Percentiles rank a stretch among this genome's conserved stretches.
phyloP scores from a whole-genome alignment of 2,329 filamentous ascomycete genomes.

The Cladosporium sp. region DNA sequence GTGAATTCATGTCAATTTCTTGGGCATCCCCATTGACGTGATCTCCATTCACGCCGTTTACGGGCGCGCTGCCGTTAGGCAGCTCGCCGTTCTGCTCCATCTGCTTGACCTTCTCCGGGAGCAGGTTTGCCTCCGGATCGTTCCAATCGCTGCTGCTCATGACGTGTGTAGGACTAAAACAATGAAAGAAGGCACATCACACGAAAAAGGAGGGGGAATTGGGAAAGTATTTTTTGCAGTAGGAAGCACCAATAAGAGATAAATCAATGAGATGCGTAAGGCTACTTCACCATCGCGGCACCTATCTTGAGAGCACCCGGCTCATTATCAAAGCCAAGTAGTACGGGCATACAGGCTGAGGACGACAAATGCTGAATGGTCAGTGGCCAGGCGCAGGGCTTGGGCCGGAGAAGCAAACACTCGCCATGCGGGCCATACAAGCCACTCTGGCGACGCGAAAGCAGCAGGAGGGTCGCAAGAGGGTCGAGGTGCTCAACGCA shows the following conservation, averaged over 20 bases:
- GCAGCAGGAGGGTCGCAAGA: too few relatives aligned
- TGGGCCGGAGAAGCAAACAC: background rate
- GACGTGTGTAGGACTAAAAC: constrained; percentile 7
- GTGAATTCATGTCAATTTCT: background rate
- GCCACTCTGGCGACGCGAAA: constrained; percentile 1
- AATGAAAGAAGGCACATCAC: background rate
- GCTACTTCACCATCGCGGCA: constrained; percentile 4
- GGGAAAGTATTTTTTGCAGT: background rate
- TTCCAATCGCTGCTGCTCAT: constrained; percentile 43
- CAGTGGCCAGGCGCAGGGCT: background rate
- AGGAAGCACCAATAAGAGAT: background rate
- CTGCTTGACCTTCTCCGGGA: constrained; percentile 39
- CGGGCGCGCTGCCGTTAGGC: background rate
- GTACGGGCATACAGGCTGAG: background rate
- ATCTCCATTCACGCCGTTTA: background rate
- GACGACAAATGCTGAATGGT: constrained; percentile 1
- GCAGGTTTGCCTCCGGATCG: constrained; percentile 39
- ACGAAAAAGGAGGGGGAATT: background rate
- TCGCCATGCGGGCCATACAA: background rate
- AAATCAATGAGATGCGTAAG: background rate
- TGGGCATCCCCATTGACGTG: background rate
- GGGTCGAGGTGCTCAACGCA: background rate
- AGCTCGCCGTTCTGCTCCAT: constrained; percentile 22
- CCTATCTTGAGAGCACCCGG: background rate
- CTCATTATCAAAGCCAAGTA: constrained; percentile 10